Evolutionary conservation across 2,329 filamentous ascomycete genomes (phyloP).

Genomic region (Mycosphaerella sp.): DNA sequence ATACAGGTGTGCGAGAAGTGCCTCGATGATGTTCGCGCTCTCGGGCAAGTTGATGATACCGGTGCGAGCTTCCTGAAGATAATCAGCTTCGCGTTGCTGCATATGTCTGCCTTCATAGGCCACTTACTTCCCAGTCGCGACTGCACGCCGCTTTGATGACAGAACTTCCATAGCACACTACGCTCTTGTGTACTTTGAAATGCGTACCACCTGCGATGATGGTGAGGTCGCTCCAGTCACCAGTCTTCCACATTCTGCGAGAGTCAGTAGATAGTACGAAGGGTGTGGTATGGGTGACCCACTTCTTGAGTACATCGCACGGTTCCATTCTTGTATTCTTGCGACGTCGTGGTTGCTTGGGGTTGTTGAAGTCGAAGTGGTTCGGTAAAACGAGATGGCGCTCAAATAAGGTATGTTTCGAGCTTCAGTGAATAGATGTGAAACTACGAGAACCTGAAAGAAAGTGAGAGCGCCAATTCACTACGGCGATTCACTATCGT

Average conservation of each 20-base stretch:
- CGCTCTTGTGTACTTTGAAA: slow-evolving; percentile 6
- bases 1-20: neutral
- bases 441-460: too few relatives aligned
- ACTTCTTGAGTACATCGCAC: neutral
- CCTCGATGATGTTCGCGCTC: neutral
- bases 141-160: slow-evolving; percentile 3
- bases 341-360: neutral
- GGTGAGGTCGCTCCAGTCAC: slow-evolving; percentile 4
- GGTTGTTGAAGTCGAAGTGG: neutral
- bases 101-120: neutral
- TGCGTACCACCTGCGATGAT: neutral
- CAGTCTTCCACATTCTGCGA: neutral
- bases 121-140: neutral
- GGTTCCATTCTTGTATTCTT: neutral
- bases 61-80: neutral
- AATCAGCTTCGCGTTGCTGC: neutral
- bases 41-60: neutral
- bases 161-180: slow-evolving; percentile 1
- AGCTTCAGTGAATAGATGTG: too few relatives aligned
- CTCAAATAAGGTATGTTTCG: too few relatives aligned
- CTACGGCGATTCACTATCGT: too few relatives aligned
- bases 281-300: neutral
- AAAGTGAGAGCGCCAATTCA: too few relatives aligned
- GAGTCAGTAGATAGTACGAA: neutral
- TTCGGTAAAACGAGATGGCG: neutral